Base-by-base conservation (phyloP, 208 protist species). In the Trypanosoma boissoni region DNA sequence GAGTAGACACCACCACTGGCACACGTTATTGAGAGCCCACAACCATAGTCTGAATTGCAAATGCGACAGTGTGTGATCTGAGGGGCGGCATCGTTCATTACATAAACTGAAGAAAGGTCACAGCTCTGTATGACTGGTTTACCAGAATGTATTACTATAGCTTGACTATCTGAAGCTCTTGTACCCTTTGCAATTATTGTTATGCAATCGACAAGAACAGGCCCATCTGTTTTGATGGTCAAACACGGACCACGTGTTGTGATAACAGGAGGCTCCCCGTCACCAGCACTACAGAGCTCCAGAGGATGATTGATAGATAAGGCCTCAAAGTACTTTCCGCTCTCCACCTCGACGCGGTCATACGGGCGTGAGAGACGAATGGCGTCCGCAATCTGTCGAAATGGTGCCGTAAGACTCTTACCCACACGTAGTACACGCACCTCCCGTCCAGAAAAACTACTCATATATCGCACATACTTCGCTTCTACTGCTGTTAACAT, bases 291-390 rank as follows among this genome's bases (percentile, higher is more conserved):
- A 37, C 62, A 66, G 1, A 81, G 36, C 44, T 81, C 75, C 16
- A 81, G 31, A 12, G 70, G 59, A 32, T 81, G 75, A 0, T 26
- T 55, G 23, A 81, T 71, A 14, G 52, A 51, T 14, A 81, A 21
- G 4, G 59, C 26, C 52, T 81, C 75, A 55, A 68, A 81, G 50
- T 81, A 81, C 32, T 63, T 67, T n/a, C 75, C 75, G 45, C 45
- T 68, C 44, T 81, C 75, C 29, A 81, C 63, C 44, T 74, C 75
- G 43, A 81, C 74, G 29, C 75, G 58, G 54, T 81, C 75, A 53
- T 71, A 63, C 34, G 70, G 75, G 45, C 66, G 49, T 6, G 75
- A 81, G 31, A 44, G 37, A 21, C 32, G 50, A 46, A 81, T 67
- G 10, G 75, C 75, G 34, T 76, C 75, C n/a, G 65, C 39, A 16